Conservation (phyloP, 345 rosid genomes). For the Lepidium didymum region DNA sequence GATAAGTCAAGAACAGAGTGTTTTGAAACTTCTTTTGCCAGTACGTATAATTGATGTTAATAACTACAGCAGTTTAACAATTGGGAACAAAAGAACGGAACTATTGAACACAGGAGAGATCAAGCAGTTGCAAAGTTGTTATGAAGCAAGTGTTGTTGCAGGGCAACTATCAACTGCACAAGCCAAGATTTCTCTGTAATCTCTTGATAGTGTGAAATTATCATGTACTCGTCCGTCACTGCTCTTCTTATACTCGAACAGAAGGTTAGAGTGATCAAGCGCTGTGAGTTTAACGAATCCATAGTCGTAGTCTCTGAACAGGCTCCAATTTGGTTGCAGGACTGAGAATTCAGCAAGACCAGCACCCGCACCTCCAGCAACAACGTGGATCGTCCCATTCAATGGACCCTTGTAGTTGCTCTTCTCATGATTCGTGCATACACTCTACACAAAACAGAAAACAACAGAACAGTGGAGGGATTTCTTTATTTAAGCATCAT, state of each 20-base stretch:
- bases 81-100: not conserved
- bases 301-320: slow-evolving; percentile 42
- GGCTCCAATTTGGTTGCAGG: slow-evolving; percentile 48
- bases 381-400: slow-evolving; percentile 66
- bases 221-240: slow-evolving; percentile 63
- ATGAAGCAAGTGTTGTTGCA: slow-evolving; percentile 49
- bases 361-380: slow-evolving; percentile 76
- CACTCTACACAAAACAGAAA: slow-evolving; percentile 35
- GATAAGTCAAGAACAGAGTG: not conserved
- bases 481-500: no score
- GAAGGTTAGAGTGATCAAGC: slow-evolving; percentile 42
- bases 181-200: slow-evolving; percentile 47
- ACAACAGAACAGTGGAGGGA: not conserved
- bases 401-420: slow-evolving; percentile 35
- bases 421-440: slow-evolving; percentile 51
- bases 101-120: not conserved
- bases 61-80: not conserved
- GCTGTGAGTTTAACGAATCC: slow-evolving; percentile 56
- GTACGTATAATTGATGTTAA: not conserved
- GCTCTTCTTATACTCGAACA: slow-evolving; percentile 69
- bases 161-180: slow-evolving; percentile 56
- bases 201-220: slow-evolving; percentile 47
- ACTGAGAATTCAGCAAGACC: slow-evolving; percentile 40
- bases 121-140: not conserved
- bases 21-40: not conserved